phyloP scores from a whole-genome alignment of 805 yeast genomes.

The Saccharomyces kudriavzevii region DNA sequence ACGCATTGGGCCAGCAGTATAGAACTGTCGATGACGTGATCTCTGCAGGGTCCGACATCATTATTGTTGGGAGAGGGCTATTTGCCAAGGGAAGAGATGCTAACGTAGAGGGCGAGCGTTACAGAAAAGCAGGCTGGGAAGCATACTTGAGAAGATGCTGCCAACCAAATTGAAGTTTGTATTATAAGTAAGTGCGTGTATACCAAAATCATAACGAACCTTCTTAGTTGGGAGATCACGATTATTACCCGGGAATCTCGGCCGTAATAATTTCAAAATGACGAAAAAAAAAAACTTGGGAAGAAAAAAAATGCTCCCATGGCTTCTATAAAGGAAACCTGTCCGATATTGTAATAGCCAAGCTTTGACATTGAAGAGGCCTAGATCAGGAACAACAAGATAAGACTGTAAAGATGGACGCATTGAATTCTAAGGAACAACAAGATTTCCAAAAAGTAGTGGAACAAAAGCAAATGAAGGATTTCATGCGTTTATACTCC shows the following conservation, averaged over 20 bases:
- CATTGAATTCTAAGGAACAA: conserved; percentile 89
- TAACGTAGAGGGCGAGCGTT: conserved; percentile 74
- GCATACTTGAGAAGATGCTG: conserved; percentile 54
- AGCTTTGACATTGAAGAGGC: background rate
- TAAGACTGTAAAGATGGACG: conserved; percentile 59
- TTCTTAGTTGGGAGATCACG: background rate
- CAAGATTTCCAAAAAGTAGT: conserved; percentile 92
- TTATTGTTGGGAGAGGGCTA: conserved; percentile 97
- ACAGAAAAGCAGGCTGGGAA: conserved; percentile 90
- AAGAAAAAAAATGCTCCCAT: background rate
- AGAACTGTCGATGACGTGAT: conserved; percentile 84
- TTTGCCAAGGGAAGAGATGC: conserved; percentile 95
- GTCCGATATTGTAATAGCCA: background rate
- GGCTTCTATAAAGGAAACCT: background rate
- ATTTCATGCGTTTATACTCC: conserved; percentile 94
- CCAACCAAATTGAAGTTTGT: background rate
- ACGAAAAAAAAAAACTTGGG: background rate
- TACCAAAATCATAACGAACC: background rate
- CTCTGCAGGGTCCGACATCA: conserved; percentile 80
- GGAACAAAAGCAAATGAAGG: conserved; percentile 97
- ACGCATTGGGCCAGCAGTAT: conserved; percentile 91
- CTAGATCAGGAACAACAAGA: background rate
- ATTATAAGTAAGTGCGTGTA: background rate
- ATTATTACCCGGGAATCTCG: background rate
- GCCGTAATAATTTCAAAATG: background rate